Evolutionary conservation across 2,329 filamentous ascomycete species (phyloP).

Genomic region (Lithohypha guttulata): DNA sequence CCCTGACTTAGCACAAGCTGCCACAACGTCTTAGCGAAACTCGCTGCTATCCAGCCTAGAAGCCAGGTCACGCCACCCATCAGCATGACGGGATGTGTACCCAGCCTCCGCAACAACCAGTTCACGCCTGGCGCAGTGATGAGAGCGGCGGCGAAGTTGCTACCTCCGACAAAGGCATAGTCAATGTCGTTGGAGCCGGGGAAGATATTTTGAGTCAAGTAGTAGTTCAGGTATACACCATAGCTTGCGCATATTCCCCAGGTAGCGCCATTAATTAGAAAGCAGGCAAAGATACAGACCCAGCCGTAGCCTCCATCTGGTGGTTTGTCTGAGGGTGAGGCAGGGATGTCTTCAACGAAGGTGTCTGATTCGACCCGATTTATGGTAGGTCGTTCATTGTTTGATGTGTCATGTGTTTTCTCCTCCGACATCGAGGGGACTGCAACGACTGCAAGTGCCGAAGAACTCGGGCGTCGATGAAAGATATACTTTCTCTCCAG

Average conservation of each 20-base stretch:
- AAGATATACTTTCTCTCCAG: too few relatives aligned
- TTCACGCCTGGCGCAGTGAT: slow-evolving; percentile 24
- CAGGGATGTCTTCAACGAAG: slow-evolving; percentile 5
- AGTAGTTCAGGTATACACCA: slow-evolving; percentile 36
- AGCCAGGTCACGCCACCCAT: slow-evolving; percentile 18
- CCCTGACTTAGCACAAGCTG: slow-evolving; percentile 24
- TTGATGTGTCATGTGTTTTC: neutral
- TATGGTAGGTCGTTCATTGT: slow-evolving; percentile 5
- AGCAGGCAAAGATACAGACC: slow-evolving; percentile 22
- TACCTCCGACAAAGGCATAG: slow-evolving; percentile 26
- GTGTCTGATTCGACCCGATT: slow-evolving; percentile 1
- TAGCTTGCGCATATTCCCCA: slow-evolving; percentile 29
- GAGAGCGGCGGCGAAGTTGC: slow-evolving; percentile 23
- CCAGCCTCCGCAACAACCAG: slow-evolving; percentile 17
- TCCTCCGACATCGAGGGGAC: slow-evolving; percentile 4
- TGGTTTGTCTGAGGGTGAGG: slow-evolving; percentile 11
- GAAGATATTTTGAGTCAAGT: slow-evolving; percentile 26
- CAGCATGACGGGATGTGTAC: slow-evolving; percentile 21
- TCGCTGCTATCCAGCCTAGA: slow-evolving; percentile 23
- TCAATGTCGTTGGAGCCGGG: slow-evolving; percentile 21
- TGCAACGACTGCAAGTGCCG: too few relatives aligned
- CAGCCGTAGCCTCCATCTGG: slow-evolving; percentile 27
- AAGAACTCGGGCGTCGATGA: too few relatives aligned
- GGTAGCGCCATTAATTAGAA: slow-evolving; percentile 26
- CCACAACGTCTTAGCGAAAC: slow-evolving; percentile 22